Percentiles rank a stretch among this genome's conserved stretches.
These are phyloP conservation scores for Avena atlantica DNA, from an alignment of 176 grass and related monocot genomes.

Conservation along the genomic window DNA sequence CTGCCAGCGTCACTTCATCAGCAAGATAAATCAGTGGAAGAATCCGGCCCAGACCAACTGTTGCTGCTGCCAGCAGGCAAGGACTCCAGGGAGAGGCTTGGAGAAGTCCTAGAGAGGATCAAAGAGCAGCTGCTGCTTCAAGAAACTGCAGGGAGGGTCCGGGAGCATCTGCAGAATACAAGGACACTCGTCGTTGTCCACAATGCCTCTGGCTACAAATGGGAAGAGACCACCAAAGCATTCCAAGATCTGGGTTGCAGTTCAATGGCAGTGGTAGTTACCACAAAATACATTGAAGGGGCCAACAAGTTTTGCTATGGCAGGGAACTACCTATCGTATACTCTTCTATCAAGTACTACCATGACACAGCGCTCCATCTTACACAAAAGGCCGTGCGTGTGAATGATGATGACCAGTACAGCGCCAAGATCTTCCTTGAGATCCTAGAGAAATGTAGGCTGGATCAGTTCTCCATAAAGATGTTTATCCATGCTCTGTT, in stretches of 20 bases:
- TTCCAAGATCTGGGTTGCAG: not conserved
- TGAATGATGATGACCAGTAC: not conserved
- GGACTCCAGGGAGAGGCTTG: not conserved
- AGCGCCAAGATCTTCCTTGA: not conserved
- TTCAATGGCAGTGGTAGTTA: conserved; percentile 20
- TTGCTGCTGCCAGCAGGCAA: not conserved
- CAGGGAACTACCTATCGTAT: not conserved
- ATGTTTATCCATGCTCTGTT: not conserved
- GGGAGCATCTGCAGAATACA: not conserved
- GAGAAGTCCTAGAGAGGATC: not conserved
- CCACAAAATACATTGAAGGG: not conserved
- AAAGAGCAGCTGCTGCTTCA: not conserved
- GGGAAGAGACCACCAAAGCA: not conserved
- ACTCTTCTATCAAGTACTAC: not conserved
- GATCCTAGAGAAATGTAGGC: not conserved
- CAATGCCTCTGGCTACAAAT: not conserved
- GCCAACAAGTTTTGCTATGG: not conserved
- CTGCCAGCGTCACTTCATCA: not conserved
- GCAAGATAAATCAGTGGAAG: not conserved
- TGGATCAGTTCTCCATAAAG: not conserved
- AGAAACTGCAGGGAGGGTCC: not conserved
- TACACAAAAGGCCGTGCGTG: not conserved
- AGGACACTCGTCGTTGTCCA: not conserved
- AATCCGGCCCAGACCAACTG: not conserved
- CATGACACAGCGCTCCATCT: not conserved